Conservation (phyloP, 1,139 yeast species). For the Debaryomyces fabryi region DNA sequence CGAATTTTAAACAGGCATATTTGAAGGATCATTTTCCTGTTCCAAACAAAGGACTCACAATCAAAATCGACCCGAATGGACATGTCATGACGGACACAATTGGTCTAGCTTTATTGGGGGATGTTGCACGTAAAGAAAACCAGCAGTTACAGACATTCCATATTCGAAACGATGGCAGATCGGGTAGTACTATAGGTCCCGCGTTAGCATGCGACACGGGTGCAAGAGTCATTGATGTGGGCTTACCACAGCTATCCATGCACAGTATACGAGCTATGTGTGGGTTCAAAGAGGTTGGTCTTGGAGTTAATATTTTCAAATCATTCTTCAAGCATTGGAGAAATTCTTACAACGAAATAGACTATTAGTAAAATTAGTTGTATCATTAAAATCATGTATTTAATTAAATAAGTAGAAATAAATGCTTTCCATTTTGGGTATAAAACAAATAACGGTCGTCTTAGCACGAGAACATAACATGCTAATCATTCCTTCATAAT, state of each 20-base stretch:
- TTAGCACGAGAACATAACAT: not conserved
- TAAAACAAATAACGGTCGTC: not conserved
- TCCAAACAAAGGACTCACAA: slow-evolving; percentile 45
- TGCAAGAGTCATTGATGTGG: slow-evolving; percentile 49
- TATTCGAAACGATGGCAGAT: slow-evolving; percentile 45
- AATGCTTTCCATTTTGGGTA: not conserved
- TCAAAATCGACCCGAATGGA: slow-evolving; percentile 45
- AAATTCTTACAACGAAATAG: slow-evolving; percentile 25
- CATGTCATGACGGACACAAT: slow-evolving; percentile 48
- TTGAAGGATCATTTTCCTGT: slow-evolving; percentile 43
- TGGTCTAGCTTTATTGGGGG: slow-evolving; percentile 36
- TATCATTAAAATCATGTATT: slow-evolving; percentile 3
- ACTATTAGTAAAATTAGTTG: not conserved
- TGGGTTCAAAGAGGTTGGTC: slow-evolving; percentile 47
- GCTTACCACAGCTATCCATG: slow-evolving; percentile 50
- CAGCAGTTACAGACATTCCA: slow-evolving; percentile 44
- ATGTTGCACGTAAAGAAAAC: slow-evolving; percentile 31
- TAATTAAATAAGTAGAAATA: not conserved
- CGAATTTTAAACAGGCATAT: slow-evolving; percentile 42
- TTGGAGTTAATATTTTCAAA: slow-evolving; percentile 42
- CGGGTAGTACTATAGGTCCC: slow-evolving; percentile 54
- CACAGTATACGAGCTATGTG: slow-evolving; percentile 47
- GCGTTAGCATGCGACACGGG: slow-evolving; percentile 41
- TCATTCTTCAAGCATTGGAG: slow-evolving; percentile 45
- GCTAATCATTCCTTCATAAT: not conserved